phyloP scores from a whole-genome alignment of 2,329 filamentous ascomycete species.

The Xylariaceae sp. region DNA sequence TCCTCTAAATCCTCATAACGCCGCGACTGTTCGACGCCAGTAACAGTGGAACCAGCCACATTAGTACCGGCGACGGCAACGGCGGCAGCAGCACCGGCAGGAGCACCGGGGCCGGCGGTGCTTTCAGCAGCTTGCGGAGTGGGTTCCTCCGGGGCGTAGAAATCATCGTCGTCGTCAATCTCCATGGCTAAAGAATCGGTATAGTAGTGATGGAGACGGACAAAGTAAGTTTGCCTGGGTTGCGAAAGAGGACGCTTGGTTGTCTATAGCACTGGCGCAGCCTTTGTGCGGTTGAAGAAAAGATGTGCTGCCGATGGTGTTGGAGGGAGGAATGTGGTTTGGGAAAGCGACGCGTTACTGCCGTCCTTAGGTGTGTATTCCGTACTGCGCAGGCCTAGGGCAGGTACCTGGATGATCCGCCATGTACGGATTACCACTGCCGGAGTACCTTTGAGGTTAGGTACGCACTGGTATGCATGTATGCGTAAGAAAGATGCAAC shows the following conservation, averaged over 20 bases:
- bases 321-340: not conserved
- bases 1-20: slow-evolving; percentile 54
- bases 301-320: too few species aligned
- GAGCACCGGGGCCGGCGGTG: slow-evolving; percentile 1
- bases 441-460: too few species aligned
- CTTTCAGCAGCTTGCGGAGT: slow-evolving; percentile 23
- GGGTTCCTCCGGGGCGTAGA: slow-evolving; percentile 58
- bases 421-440: too few species aligned
- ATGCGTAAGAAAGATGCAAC: not conserved
- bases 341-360: not conserved
- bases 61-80: slow-evolving; percentile 1
- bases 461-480: not conserved
- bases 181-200: slow-evolving; percentile 45
- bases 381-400: not conserved
- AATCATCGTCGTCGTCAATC: slow-evolving; percentile 63
- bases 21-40: slow-evolving; percentile 25
- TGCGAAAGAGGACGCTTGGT: not conserved
- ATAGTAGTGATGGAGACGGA: not conserved
- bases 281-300: too few species aligned
- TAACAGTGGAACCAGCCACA: slow-evolving; percentile 1
- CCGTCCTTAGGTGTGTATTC: not conserved
- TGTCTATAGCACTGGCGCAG: not conserved
- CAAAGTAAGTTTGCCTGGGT: not conserved
- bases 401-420: not conserved
- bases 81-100: not conserved